A percentile compares a stretch with the other conserved stretches of the same genome.
Conservation (phyloP, 305 asterid species). For the Fraxinus sp. region DNA sequence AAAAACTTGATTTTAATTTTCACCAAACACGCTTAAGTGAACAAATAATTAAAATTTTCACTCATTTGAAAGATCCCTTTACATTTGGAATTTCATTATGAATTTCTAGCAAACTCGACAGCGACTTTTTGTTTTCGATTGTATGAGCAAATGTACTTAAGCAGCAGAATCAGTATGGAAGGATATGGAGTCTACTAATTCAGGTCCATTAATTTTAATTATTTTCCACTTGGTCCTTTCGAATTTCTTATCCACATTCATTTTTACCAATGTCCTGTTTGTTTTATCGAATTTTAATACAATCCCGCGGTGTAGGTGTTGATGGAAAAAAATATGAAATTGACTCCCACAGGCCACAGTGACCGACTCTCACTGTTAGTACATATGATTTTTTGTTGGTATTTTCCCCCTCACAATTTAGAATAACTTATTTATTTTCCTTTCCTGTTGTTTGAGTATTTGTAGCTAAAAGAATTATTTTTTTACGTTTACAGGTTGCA, state of each 20-base stretch:
- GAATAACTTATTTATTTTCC: no score
- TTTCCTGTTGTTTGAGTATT: no score
- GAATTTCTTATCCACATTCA: neutral
- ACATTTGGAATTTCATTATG: neutral
- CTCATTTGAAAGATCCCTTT: neutral
- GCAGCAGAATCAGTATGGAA: conserved; percentile 76
- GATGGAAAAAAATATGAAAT: conserved; percentile 9
- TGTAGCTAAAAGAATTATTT: no score
- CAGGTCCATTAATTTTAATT: conserved; percentile 40
- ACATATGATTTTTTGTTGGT: neutral
- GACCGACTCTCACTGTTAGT: conserved; percentile 73
- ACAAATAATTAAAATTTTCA: no score
- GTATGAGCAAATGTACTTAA: conserved; percentile 49
- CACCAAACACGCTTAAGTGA: neutral
- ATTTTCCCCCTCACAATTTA: no score
- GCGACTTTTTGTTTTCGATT: neutral
- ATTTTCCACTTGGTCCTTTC: neutral
- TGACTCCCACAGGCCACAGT: conserved; percentile 39
- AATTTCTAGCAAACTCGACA: neutral
- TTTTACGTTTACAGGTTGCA: no score
- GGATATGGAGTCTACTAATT: conserved; percentile 55
- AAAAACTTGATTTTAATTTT: no score
- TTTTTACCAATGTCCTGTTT: neutral
- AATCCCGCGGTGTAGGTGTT: neutral
- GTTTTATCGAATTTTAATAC: neutral